Base-by-base conservation (phyloP, 768 basidiomycete genomes). In the Leucogyrophana mollusca region DNA sequence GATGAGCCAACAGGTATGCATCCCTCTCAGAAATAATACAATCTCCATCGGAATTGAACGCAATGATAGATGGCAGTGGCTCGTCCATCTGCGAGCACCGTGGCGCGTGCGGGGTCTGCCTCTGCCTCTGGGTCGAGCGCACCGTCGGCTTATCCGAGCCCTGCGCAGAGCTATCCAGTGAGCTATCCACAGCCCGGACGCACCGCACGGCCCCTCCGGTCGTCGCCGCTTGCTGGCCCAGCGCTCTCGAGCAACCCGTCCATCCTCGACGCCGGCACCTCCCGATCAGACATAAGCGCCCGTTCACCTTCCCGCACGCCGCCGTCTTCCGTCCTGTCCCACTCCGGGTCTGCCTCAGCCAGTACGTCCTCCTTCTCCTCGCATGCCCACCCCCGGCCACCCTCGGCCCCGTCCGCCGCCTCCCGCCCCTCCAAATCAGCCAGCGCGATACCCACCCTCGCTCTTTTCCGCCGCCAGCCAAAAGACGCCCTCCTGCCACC, bases 141-240 rank as follows among this genome's bases (percentile, higher is more conserved):
- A n/a, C n/a, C n/a, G n/a, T n/a, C n/a, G n/a, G n/a, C n/a, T n/a
- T n/a, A n/a, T n/a, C n/a, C n/a, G n/a, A n/a, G n/a, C n/a, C n/a
- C n/a, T n/a, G n/a, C n/a, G n/a, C n/a, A n/a, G n/a, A n/a, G n/a
- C n/a, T n/a, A n/a, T n/a, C n/a, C n/a, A n/a, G n/a, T n/a, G n/a
- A n/a, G n/a, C n/a, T n/a, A n/a, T n/a, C n/a, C n/a, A n/a, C n/a
- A n/a, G n/a, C n/a, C n/a, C n/a, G n/a, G n/a, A n/a, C n/a, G n/a
- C n/a, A n/a, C n/a, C n/a, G n/a, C 65, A 7, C 65, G 62, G 3
- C 63, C 63, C 3, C 46, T 58, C 48, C 63, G 63, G 11, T 65
- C 63, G 10, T 65, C 63, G 0, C 63, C 63, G 0, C 63, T 65
- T 33, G 55, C 64, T 0, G 41, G 61, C 1, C 55, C 53, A 24